These are phyloP conservation scores for Kluyveromyces nonfermentans DNA, from an alignment of 805 yeast genomes.

Conservation along the genomic window DNA sequence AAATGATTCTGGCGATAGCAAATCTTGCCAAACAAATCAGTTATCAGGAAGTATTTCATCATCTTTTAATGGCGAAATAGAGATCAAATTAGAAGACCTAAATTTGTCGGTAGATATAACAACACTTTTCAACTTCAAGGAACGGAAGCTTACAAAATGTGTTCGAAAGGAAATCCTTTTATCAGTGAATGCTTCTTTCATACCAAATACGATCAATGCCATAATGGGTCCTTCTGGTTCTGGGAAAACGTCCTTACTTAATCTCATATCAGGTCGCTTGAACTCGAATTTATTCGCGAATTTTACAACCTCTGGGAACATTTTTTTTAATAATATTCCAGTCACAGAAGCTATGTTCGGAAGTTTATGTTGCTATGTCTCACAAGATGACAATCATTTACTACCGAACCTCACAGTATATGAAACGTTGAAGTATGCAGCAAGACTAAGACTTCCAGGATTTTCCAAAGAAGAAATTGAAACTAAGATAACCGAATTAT, in stretches of 20 bases:
- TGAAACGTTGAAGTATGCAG: conserved; percentile 69
- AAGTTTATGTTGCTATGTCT: conserved; percentile 60
- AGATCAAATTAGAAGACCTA: conserved; percentile 16
- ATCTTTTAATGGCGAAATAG: background rate
- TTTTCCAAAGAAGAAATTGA: conserved; percentile 36
- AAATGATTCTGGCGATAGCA: background rate
- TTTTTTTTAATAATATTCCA: conserved; percentile 35
- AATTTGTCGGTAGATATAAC: background rate
- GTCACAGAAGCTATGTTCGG: conserved; percentile 31
- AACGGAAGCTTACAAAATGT: background rate
- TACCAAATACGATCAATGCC: conserved; percentile 51
- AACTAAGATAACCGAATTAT: conserved; percentile 43
- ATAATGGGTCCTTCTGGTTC: conserved; percentile 80
- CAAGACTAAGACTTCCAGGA: conserved; percentile 50
- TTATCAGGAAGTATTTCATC: background rate
- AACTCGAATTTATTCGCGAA: conserved; percentile 26
- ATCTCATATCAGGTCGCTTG: conserved; percentile 52
- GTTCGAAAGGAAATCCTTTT: conserved; percentile 32
- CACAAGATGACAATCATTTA: conserved; percentile 71
- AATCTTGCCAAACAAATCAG: background rate
- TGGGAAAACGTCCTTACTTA: conserved; percentile 63
- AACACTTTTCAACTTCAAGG: background rate
- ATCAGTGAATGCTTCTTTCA: conserved; percentile 42
- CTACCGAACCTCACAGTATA: conserved; percentile 64
- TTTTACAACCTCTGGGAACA: conserved; percentile 32